Conservation (phyloP, 1,284 basidiomycete genomes). For the Irpex rosettiformis region DNA sequence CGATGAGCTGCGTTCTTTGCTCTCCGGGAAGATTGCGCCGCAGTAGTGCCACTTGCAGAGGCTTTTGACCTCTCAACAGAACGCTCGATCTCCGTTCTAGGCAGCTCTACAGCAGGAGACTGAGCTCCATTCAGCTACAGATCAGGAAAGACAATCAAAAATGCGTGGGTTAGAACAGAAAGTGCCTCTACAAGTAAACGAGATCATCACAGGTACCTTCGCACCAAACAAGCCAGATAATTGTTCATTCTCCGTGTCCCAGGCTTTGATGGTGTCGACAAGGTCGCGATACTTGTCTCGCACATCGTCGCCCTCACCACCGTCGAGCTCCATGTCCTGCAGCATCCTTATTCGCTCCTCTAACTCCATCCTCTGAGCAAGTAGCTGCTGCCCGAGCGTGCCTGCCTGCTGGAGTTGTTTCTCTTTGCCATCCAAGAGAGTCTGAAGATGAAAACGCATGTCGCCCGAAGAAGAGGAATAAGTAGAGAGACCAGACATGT, state of each 20-base stretch:
- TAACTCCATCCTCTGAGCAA: conserved; percentile 88
- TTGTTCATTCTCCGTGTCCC: conserved; percentile 83
- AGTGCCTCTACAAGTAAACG: conserved; percentile 25
- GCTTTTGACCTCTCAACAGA: conserved; percentile 39
- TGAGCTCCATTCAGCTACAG: conserved; percentile 33
- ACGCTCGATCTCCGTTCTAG: conserved; percentile 39
- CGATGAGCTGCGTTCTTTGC: conserved; percentile 85
- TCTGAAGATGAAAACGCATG: conserved; percentile 74
- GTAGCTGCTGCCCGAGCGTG: conserved; percentile 85
- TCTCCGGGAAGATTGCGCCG: conserved; percentile 71
- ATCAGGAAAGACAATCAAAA: background rate
- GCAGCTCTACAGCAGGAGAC: conserved; percentile 36
- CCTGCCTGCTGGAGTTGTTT: conserved; percentile 88
- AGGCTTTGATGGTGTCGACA: conserved; percentile 69
- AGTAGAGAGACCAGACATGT: conserved; percentile 19
- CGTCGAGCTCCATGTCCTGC: conserved; percentile 61
- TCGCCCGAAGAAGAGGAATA: conserved; percentile 48
- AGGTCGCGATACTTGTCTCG: conserved; percentile 74
- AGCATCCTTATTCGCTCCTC: conserved; percentile 83
- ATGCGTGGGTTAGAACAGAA: conserved; percentile 4
- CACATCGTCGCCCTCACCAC: conserved; percentile 57
- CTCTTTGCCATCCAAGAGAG: conserved; percentile 83
- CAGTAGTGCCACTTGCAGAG: conserved; percentile 42
- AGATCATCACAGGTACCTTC: conserved; percentile 48
- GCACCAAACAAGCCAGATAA: conserved; percentile 69